phyloP scores from a whole-genome alignment of 345 rosid species.

The Isatis tinctoria region DNA sequence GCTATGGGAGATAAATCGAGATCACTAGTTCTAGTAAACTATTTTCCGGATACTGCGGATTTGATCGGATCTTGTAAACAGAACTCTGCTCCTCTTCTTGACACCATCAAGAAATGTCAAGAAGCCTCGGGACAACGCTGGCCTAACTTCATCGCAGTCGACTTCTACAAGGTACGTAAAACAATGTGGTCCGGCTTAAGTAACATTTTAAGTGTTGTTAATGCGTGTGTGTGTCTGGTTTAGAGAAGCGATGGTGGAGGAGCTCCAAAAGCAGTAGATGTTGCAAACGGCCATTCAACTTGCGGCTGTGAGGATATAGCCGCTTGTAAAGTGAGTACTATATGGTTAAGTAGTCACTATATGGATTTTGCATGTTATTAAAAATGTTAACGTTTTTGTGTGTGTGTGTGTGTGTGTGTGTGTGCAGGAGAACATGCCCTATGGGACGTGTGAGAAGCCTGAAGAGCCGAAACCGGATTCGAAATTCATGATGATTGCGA shows the following conservation, averaged over 20 bases:
- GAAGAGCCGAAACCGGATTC: constrained; percentile 15
- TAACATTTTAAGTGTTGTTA: background rate
- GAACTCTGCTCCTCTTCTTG: constrained; percentile 73
- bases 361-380: background rate
- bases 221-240: background rate
- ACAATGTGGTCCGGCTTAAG: background rate
- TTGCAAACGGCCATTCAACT: constrained; percentile 64
- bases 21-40: constrained; percentile 66
- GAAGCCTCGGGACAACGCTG: constrained; percentile 68
- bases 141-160: constrained; percentile 95
- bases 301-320: constrained; percentile 70
- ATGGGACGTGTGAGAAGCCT: constrained; percentile 30
- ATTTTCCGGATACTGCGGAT: constrained; percentile 60
- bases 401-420: background rate
- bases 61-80: constrained; percentile 53
- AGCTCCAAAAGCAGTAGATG: constrained; percentile 66
- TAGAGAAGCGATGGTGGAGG: constrained; percentile 93
- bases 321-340: constrained; percentile 55
- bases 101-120: constrained; percentile 49
- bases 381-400: background rate
- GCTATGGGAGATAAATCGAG: constrained; percentile 51
- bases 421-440: constrained; percentile 30
- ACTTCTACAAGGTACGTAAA: constrained; percentile 70
- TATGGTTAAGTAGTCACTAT: background rate
- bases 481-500: constrained; percentile 25